Percentiles rank a stretch among this genome's conserved stretches.
phyloP scores from a whole-genome alignment of 768 basidiomycete genomes.

The Rhodosporidiobolus sp. region DNA sequence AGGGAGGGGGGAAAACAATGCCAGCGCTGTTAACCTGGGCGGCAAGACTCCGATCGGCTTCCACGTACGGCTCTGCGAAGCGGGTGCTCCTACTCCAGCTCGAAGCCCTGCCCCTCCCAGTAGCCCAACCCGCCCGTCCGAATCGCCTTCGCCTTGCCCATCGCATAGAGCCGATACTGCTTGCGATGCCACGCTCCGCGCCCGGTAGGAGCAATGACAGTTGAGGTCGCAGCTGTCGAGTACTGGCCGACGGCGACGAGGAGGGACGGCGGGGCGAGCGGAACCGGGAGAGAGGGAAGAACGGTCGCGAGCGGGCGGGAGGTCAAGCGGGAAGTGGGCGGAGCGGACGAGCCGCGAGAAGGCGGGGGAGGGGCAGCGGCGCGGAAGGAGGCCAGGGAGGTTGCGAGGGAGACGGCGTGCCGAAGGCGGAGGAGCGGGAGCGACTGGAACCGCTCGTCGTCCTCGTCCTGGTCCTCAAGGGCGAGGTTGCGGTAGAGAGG shows the following conservation, averaged over 20 bases:
- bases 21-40: too few species aligned
- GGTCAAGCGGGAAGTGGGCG: too few species aligned
- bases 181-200: constrained; percentile 12
- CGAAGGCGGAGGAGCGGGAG: constrained; percentile 26
- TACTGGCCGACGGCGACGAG: not conserved
- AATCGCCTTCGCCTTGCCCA: constrained; percentile 20
- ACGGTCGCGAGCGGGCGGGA: too few species aligned
- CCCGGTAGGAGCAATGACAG: not conserved
- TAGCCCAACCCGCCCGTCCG: constrained; percentile 19
- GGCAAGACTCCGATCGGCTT: too few species aligned
- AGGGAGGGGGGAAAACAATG: too few species aligned
- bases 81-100: too few species aligned
- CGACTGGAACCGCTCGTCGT: constrained; percentile 14
- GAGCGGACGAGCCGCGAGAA: not conserved
- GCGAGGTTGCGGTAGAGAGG: not conserved
- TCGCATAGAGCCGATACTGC: constrained; percentile 28
- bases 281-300: too few species aligned
- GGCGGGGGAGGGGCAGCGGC: not conserved
- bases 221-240: not conserved
- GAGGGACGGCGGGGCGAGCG: not conserved
- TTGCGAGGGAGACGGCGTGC: constrained; percentile 12
- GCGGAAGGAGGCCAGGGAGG: not conserved
- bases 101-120: constrained; percentile 12
- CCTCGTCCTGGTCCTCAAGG: not conserved
- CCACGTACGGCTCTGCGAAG: too few species aligned